phyloP scores from a whole-genome alignment of 1,284 basidiomycete species.

The Naganishia albida region DNA sequence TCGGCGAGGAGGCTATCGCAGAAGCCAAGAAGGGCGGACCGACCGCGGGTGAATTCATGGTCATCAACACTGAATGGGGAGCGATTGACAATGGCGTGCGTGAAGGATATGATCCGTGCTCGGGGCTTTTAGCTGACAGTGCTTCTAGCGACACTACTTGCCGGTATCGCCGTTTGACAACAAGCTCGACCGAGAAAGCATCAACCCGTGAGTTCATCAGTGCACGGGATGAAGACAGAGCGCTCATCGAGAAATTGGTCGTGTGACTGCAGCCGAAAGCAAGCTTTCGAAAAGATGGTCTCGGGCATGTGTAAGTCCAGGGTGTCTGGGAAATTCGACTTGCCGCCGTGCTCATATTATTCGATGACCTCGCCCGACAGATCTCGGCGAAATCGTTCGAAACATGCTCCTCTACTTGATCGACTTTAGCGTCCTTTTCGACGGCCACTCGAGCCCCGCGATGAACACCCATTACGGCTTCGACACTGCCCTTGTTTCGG shows the following conservation, averaged over 20 bases:
- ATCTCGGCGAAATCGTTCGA: constrained; percentile 90
- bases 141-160: constrained; percentile 70
- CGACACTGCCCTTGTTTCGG: constrained; percentile 89
- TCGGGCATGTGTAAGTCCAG: constrained; percentile 79
- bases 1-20: constrained; percentile 63
- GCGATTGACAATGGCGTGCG: constrained; percentile 85
- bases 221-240: background rate
- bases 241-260: constrained; percentile 3
- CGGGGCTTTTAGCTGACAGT: constrained; percentile 13
- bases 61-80: constrained; percentile 98
- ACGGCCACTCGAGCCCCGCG: constrained; percentile 68
- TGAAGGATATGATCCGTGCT: constrained; percentile 18
- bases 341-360: too few relatives aligned
- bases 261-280: constrained; percentile 61
- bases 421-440: constrained; percentile 72
- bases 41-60: constrained; percentile 71
- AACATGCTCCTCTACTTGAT: constrained; percentile 82
- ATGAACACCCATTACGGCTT: constrained; percentile 91
- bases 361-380: constrained; percentile 36
- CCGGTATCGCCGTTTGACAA: constrained; percentile 93
- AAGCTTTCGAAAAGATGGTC: constrained; percentile 97
- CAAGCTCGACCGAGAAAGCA: constrained; percentile 85
- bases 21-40: constrained; percentile 54
- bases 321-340: background rate
- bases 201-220: constrained; percentile 67